Evolutionary conservation across 345 rosid genomes (phyloP), one percentile per base, ranked within the genome.

Genomic region (Eucalyptus sp.): DNA sequence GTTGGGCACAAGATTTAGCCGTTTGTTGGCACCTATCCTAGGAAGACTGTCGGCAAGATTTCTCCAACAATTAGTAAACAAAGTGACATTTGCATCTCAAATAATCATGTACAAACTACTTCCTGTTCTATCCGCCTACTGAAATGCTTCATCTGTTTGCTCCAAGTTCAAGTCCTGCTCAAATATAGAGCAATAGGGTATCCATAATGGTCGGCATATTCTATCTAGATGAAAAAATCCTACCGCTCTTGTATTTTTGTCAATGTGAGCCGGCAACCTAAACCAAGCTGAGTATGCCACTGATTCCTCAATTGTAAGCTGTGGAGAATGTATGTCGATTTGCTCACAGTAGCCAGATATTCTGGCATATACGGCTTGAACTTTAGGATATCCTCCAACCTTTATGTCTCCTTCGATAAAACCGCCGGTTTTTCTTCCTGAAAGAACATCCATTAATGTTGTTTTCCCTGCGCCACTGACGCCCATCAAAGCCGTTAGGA

Each of bases 361-460:
- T 88, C 94, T 90, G 37, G 95, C 93, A 88, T 88, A 94, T 6
- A 90, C 88, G 24, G 91, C 91, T 87, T 94, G 95, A n/a, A 89
- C 91, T 79, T 94, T 92, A 46, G 94, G 93, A 83, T 92, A 90
- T 48, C 95, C 95, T 44, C 92, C 92, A 51, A 94, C 87, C 86
- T 90, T 91, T 81, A 92, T 92, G 43, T 89, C 88, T 48, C 95
- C 94, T 88, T 92, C 92, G 15, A 93, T 93, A 22, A 29, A 13
- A 29, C 95, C 94, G 11, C 91, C 85, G 1, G 95, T 91, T 89
- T 95, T 95, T 90, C 95, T 91, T 44, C 95, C 94, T 3, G 95
- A 92, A 83, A 95, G 94, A 50, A 95, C 95, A 87, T 92, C 94
- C 93, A 94, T 91, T 18, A 94, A 86, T 3, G 95, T 94, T 86